A percentile compares a stretch with the other conserved stretches of the same genome.
phyloP scores from a whole-genome alignment of 148 eudicot species.

The Talinum fruticosum region DNA sequence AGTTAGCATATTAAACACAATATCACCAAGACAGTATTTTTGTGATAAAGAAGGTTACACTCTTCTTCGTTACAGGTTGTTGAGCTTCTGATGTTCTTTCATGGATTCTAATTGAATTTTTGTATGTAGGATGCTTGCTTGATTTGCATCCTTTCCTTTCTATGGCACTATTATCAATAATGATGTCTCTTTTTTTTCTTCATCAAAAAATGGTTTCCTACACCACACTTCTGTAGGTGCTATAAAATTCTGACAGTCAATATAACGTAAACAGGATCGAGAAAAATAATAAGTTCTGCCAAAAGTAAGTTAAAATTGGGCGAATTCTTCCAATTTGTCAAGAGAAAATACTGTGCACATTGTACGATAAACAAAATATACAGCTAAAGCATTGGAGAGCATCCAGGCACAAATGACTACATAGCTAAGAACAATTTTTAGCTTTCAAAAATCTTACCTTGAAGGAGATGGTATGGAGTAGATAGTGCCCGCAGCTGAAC shows the following conservation, averaged over 20 bases:
- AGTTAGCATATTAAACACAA: too few relatives aligned
- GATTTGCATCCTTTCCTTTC: background rate
- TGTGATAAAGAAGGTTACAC: too few relatives aligned
- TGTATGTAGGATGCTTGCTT: background rate
- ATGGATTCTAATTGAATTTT: background rate
- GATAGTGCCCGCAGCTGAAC: slow-evolving; percentile 39
- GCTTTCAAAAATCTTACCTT: slow-evolving; percentile 41
- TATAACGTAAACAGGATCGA: too few relatives aligned
- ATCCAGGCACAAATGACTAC: background rate
- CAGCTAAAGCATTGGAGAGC: background rate
- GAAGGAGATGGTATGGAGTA: slow-evolving; percentile 43
- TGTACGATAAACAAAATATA: background rate
- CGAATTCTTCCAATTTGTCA: background rate
- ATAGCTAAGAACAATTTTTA: background rate
- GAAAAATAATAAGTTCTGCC: background rate
- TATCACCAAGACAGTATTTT: too few relatives aligned
- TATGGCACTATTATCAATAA: background rate
- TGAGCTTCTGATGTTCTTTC: background rate
- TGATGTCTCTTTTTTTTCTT: background rate
- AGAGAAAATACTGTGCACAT: background rate
- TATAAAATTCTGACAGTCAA: background rate
- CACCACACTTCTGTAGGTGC: too few relatives aligned
- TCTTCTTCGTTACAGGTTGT: too few relatives aligned
- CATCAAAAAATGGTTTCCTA: background rate
- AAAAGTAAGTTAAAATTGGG: background rate